These are phyloP conservation scores for Debaryomycetaceae sp. DNA, from an alignment of 1,139 yeast genomes.

Conservation along the genomic window DNA sequence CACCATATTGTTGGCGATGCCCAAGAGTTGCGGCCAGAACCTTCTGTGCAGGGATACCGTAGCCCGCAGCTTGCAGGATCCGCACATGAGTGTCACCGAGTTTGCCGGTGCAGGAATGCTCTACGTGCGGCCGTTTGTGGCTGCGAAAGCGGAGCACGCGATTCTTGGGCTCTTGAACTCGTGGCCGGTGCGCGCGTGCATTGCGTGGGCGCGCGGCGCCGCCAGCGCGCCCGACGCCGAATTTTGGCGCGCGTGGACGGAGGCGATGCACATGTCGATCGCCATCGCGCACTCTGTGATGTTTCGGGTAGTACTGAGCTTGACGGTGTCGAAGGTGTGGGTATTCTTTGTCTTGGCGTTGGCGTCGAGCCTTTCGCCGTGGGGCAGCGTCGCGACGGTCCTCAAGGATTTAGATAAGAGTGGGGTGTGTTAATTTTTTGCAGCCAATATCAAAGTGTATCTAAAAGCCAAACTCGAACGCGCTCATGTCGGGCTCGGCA, in stretches of 20 bases:
- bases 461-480: conserved; percentile 62
- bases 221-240: not conserved
- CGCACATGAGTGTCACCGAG: conserved; percentile 1
- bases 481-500: conserved; percentile 78
- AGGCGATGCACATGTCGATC: conserved; percentile 13
- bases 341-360: conserved; percentile 14
- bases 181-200: too few relatives aligned
- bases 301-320: conserved; percentile 14
- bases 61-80: conserved; percentile 1
- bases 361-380: conserved; percentile 2
- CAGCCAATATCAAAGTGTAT: not conserved
- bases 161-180: too few relatives aligned
- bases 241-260: conserved; percentile 11
- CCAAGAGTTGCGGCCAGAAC: not conserved
- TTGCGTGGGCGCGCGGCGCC: too few relatives aligned
- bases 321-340: conserved; percentile 18
- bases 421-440: conserved; percentile 1
- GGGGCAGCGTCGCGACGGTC: too few relatives aligned
- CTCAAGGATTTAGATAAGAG: too few relatives aligned
- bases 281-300: conserved; percentile 16
- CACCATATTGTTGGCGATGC: conserved; percentile 1
- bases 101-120: conserved; percentile 1
- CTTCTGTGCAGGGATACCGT: not conserved
- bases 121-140: conserved; percentile 3
- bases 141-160: too few relatives aligned